These are phyloP conservation scores for Monosporozyma aerobia DNA, from an alignment of 805 yeast species.

Conservation along the genomic window DNA sequence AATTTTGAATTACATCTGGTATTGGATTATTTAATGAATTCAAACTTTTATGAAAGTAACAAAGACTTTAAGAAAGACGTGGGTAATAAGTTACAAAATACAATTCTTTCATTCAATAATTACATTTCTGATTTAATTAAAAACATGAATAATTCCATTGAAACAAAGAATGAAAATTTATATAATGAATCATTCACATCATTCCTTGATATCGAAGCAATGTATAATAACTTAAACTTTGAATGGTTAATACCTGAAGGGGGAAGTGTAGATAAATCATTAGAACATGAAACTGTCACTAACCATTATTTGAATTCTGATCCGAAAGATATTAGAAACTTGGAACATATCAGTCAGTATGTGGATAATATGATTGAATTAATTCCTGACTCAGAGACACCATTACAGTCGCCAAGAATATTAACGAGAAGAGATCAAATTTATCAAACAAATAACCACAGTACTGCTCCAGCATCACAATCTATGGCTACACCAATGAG, in stretches of 20 bases:
- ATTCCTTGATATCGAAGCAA: constrained; percentile 60
- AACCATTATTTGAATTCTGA: neutral
- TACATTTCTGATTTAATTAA: constrained; percentile 50
- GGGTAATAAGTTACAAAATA: constrained; percentile 32
- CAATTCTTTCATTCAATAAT: constrained; percentile 42
- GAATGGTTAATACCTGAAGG: constrained; percentile 26
- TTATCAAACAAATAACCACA: neutral
- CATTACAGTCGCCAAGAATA: neutral
- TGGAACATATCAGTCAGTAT: constrained; percentile 3
- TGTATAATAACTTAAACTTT: constrained; percentile 51
- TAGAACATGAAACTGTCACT: neutral
- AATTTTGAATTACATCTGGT: constrained; percentile 50
- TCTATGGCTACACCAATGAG: neutral
- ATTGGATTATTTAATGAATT: constrained; percentile 16
- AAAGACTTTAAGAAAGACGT: constrained; percentile 3
- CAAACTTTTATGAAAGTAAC: constrained; percentile 10
- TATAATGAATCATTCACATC: constrained; percentile 61
- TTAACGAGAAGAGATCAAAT: neutral
- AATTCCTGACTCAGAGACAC: neutral
- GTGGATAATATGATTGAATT: constrained; percentile 4
- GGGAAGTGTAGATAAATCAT: neutral
- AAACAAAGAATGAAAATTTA: constrained; percentile 43
- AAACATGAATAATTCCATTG: constrained; percentile 49
- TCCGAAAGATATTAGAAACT: neutral
- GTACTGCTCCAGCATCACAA: neutral